Evolutionary conservation across 495 filamentous ascomycete species (phyloP).

Genomic region (Cetradonia linearis): DNA sequence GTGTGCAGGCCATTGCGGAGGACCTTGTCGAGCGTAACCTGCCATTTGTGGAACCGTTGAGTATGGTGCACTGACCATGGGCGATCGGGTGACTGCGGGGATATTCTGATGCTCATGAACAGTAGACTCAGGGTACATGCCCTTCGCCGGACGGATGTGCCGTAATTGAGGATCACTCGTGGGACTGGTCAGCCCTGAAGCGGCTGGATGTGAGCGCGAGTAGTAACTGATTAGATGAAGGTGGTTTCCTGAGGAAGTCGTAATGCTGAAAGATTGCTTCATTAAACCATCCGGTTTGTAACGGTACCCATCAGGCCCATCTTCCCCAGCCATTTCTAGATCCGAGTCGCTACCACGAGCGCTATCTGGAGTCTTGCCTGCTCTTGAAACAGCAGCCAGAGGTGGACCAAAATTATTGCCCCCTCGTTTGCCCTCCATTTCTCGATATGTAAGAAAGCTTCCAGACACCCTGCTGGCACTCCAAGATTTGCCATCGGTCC

Average conservation of each 20-base stretch:
- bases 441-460: slow-evolving; percentile 92
- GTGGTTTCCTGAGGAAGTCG: slow-evolving; percentile 78
- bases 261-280: slow-evolving; percentile 99
- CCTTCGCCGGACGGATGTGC: slow-evolving; percentile 74
- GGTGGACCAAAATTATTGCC: slow-evolving; percentile 48
- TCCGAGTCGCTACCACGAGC: slow-evolving; percentile 71
- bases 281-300: slow-evolving; percentile 96
- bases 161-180: slow-evolving; percentile 70
- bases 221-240: slow-evolving; percentile 97
- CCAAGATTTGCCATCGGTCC: slow-evolving; percentile 99
- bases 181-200: slow-evolving; percentile 62
- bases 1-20: slow-evolving; percentile 40
- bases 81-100: slow-evolving; percentile 51
- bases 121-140: slow-evolving; percentile 96
- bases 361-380: slow-evolving; percentile 73
- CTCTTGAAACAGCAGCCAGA: slow-evolving; percentile 39
- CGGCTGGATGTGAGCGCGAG: slow-evolving; percentile 59
- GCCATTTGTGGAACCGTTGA: slow-evolving; percentile 43
- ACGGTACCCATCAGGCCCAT: slow-evolving; percentile 88
- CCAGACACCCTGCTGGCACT: slow-evolving; percentile 95
- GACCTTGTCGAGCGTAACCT: slow-evolving; percentile 37
- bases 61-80: slow-evolving; percentile 48
- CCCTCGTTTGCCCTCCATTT: slow-evolving; percentile 95
- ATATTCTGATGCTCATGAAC: slow-evolving; percentile 70
- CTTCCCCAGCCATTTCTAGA: slow-evolving; percentile 56